Evolutionary conservation across 108 stramenopile genomes (phyloP).

Genomic region (Nitzschia putrida): DNA sequence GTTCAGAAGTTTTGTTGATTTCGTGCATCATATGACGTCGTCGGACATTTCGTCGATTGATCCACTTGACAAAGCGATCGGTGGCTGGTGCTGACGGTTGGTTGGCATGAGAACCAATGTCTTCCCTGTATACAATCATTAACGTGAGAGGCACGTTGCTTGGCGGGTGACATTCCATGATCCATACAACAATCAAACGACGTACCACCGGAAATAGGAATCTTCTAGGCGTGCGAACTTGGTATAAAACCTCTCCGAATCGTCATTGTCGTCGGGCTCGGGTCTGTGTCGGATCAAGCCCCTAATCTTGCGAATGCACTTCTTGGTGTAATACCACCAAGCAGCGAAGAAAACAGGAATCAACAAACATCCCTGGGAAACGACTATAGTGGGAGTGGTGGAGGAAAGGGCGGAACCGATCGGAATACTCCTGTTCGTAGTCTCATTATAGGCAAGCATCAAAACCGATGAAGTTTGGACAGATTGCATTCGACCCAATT

Average conservation of each 20-base stretch:
- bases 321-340: conserved; percentile 43
- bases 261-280: background rate
- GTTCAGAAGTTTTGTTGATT: conserved; percentile 8
- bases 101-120: background rate
- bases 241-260: conserved; percentile 11
- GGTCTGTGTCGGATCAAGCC: conserved; percentile 5
- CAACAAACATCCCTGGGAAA: conserved; percentile 32
- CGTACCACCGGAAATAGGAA: conserved; percentile 13
- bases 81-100: background rate
- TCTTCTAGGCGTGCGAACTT: conserved; percentile 16
- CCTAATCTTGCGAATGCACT: conserved; percentile 15
- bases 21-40: conserved; percentile 6
- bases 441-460: no score
- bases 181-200: background rate
- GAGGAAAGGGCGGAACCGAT: no score
- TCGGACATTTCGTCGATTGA: conserved; percentile 32
- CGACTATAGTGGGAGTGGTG: background rate
- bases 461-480: no score
- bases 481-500: no score
- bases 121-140: conserved; percentile 18
- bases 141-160: background rate
- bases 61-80: conserved; percentile 33
- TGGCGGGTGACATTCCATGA: background rate
- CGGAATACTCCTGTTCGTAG: no score
- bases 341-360: conserved; percentile 34